Conservation (phyloP, 805 yeast genomes). For the Lachancea cidri region DNA sequence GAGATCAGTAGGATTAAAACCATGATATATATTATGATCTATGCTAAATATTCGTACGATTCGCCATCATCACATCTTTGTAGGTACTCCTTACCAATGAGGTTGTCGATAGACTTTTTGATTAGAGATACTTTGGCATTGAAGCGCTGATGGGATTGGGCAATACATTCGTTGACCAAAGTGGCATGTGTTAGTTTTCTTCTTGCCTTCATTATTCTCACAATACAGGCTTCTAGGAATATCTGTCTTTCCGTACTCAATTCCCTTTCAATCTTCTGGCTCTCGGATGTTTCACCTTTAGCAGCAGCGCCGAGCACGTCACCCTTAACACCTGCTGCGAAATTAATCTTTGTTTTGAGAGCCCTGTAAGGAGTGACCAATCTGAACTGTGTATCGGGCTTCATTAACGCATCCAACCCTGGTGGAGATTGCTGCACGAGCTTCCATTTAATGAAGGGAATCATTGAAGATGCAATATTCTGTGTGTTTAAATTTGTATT, state of each 20-base stretch:
- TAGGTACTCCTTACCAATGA: constrained; percentile 82
- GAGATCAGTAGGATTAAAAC: background rate
- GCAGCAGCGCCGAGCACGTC: constrained; percentile 40
- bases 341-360: constrained; percentile 76
- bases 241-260: constrained; percentile 82
- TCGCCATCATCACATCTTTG: constrained; percentile 69
- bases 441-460: constrained; percentile 74
- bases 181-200: constrained; percentile 72
- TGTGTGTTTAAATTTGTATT: constrained; percentile 63
- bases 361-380: constrained; percentile 79
- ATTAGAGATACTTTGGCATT: constrained; percentile 81
- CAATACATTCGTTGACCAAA: constrained; percentile 80
- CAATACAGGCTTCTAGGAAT: constrained; percentile 87
- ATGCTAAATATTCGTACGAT: constrained; percentile 79
- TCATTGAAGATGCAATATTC: constrained; percentile 67
- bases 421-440: constrained; percentile 64
- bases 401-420: constrained; percentile 47
- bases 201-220: constrained; percentile 93
- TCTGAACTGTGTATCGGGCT: constrained; percentile 56
- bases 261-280: constrained; percentile 68
- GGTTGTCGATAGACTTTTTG: constrained; percentile 76
- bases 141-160: constrained; percentile 76
- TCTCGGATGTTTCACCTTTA: constrained; percentile 49
- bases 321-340: constrained; percentile 53
- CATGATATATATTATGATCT: constrained; percentile 1